Evolutionary conservation across 2,329 filamentous ascomycete genomes (phyloP), one percentile per base, ranked within the genome.

Genomic region (Colletotrichum echinochloae): DNA sequence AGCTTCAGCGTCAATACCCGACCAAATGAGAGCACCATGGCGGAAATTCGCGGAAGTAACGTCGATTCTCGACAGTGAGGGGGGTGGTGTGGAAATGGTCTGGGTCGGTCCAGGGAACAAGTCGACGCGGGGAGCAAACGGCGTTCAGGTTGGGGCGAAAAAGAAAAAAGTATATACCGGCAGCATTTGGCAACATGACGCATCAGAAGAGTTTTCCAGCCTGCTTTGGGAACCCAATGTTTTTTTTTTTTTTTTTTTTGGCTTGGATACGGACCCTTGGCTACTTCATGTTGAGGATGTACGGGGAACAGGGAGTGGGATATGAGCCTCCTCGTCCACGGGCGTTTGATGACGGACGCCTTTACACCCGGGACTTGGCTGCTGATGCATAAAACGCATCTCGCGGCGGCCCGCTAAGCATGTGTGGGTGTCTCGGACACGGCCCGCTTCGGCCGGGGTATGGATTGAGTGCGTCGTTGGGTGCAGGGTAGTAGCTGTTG

Each of bases 21-120:
- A 59, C 68, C 37, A 71, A 59, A 67, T 73, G 30, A 84, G 70
- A 33, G 30, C 81, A 82, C 71, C 82, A 37, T 14, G 46, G 2
- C 20, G 6, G 39, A 55, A 20, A n/a, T n/a, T n/a, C 20, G 8
- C 44, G 23, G 28, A 39, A 48, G 20, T 60, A 66, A 55, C 60
- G 46, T 55, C 7, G 41, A 56, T 30, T n/a, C 49, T 5, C 26
- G 16, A 23, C 8, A 3, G 44, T 1, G 44, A 14, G 18, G 16
- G 1, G 30, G 9, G 18, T 28, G 20, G 11, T 7, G 7, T 20
- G 44, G 18, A 2, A 30, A 23, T 28, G 20, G 11, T 7, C 8
- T 20, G 44, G 18, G 3, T 37, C 26, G 61, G 33, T 5, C 39
- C 16, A 41, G 33, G 33, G 26, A 20, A n/a, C n/a, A 26, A 39